Base-by-base conservation (phyloP, 371 early-diverging fungal species). In the Mortierella sp. region DNA sequence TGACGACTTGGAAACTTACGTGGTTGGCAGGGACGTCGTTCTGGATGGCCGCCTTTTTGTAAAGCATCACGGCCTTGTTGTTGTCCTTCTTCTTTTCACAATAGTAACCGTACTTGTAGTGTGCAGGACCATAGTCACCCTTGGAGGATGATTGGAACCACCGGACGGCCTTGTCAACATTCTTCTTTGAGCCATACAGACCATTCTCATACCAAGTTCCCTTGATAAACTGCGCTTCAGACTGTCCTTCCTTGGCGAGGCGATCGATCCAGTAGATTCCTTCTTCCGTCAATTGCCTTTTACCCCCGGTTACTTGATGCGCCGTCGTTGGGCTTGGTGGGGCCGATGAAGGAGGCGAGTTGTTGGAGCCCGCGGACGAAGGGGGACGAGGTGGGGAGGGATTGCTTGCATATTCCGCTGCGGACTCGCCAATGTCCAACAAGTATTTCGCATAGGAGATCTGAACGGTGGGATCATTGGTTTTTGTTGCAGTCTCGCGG, bases 361-460 rank as follows among this genome's bases (percentile, higher is more conserved):
- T 44, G 19, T 12, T 39, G 22, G 54, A 22, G 17, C 47, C 43
- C 17, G 55, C 31, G n/a, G 48, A 25, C 27, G 51, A 48, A 22
- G 60, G 39, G 40, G 60, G 17, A 41, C 27, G 19, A 14, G 31
- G 24, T 13, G 41, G 34, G 21, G 14, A 24, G n/a, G 49, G 25
- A 2, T 19, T 16, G 44, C 27, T 27, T 49, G 16, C 14, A 17
- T 28, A 34, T 17, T 3, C 19, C n/a, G 13, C n/a, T 24, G 39
- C 24, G 58, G 53, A 22, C 0, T 73, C 68, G 0, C 79, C 74
- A 44, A 88, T 81, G 41, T 85, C 82, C 16, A 92, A 61, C 54
- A 92, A 74, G 63, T 90, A 92, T 78, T 89, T 88, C 10, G 91
- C 90, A 69, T 88, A 92, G 29, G 90, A 87, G 53, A 90, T 52